phyloP scores from a whole-genome alignment of 306 rosid species.

The Sophora flavescens region DNA sequence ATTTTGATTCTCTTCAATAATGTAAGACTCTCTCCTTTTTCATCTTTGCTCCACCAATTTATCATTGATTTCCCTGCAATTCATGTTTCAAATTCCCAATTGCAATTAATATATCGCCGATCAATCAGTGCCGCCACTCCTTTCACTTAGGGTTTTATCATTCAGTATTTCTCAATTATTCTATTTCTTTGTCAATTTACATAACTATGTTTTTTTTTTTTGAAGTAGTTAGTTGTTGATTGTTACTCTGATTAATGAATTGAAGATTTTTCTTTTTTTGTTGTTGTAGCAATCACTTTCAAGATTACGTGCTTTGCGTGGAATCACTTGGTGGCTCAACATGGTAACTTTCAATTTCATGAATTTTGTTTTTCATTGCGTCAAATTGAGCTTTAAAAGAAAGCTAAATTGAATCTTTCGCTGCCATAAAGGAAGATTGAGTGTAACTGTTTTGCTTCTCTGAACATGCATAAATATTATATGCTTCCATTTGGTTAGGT shows the following conservation, averaged over 20 bases:
- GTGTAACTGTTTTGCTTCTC: neutral
- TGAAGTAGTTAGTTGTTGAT: neutral
- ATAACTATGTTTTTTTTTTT: too few relatives aligned
- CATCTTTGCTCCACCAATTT: neutral
- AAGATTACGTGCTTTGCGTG: constrained; percentile 24
- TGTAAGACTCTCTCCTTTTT: neutral
- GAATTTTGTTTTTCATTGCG: neutral
- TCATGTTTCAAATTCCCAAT: neutral
- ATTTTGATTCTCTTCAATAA: neutral
- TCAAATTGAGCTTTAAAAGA: neutral
- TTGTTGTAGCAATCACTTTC: constrained; percentile 6
- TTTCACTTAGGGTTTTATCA: neutral
- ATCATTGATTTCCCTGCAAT: neutral
- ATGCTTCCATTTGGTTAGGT: neutral
- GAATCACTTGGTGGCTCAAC: constrained; percentile 39
- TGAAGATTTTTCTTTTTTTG: neutral
- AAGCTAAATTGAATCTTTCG: neutral
- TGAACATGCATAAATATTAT: neutral
- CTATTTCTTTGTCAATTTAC: neutral
- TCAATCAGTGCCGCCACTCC: neutral
- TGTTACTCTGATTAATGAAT: neutral
- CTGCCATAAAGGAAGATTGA: too few relatives aligned
- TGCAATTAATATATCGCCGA: neutral
- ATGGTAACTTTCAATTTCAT: constrained; percentile 48
- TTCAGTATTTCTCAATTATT: neutral